These are phyloP conservation scores for Pyrrhoderma lamaoense DNA, from an alignment of 1,284 basidiomycete species.

Conservation along the genomic window DNA sequence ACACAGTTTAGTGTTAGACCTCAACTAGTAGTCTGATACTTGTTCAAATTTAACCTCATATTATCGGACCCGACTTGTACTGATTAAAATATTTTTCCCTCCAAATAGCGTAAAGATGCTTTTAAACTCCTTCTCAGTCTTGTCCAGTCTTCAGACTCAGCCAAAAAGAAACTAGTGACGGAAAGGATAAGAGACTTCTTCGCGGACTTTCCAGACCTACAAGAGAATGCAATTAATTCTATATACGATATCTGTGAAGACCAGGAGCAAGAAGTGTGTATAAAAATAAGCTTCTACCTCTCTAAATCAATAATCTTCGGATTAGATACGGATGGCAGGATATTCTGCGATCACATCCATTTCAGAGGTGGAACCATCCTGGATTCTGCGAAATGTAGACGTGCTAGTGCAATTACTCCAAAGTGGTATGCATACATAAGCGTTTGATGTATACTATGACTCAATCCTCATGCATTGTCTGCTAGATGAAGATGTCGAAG, in stretches of 20 bases:
- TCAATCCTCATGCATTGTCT: conserved; percentile 9
- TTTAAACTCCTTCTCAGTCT: conserved; percentile 33
- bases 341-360: conserved; percentile 56
- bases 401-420: conserved; percentile 68
- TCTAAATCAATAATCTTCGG: conserved; percentile 13
- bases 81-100: background rate
- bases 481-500: conserved; percentile 59
- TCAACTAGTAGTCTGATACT: background rate
- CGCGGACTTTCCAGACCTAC: conserved; percentile 57
- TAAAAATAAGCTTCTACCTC: conserved; percentile 1
- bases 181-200: conserved; percentile 50
- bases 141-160: conserved; percentile 29
- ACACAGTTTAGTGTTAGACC: background rate
- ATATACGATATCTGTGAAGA: conserved; percentile 71
- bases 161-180: conserved; percentile 51
- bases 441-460: too few species aligned
- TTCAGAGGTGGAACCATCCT: conserved; percentile 51
- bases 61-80: too few species aligned
- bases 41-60: too few species aligned
- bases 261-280: conserved; percentile 41
- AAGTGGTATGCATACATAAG: conserved; percentile 60
- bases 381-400: conserved; percentile 64
- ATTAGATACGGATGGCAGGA: conserved; percentile 59
- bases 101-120: conserved; percentile 29
- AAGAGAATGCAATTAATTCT: conserved; percentile 66